These are phyloP conservation scores for Didymella pomorum DNA, from an alignment of 2,329 filamentous ascomycete genomes.

Conservation along the genomic window DNA sequence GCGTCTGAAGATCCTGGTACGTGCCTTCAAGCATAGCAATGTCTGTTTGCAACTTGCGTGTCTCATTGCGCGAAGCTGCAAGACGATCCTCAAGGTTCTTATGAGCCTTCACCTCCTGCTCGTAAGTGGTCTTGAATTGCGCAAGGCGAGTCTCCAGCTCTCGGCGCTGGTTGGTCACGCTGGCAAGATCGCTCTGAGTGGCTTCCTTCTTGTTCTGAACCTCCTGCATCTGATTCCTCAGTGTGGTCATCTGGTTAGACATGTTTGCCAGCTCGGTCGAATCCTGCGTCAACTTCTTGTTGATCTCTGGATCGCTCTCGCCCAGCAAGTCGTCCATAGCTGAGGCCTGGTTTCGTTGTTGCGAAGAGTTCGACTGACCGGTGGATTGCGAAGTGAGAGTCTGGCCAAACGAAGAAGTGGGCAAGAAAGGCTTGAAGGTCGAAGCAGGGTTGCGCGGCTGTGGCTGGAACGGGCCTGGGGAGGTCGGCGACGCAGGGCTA, in stretches of 20 bases:
- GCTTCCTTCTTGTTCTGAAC: slow-evolving; percentile 82
- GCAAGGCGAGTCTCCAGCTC: slow-evolving; percentile 90
- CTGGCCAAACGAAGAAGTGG: slow-evolving; percentile 90
- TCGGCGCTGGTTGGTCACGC: slow-evolving; percentile 84
- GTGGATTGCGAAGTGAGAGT: slow-evolving; percentile 79
- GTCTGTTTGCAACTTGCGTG: slow-evolving; percentile 82
- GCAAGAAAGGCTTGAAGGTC: slow-evolving; percentile 88
- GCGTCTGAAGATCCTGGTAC: slow-evolving; percentile 80
- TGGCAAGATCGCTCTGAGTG: slow-evolving; percentile 82
- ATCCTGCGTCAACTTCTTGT: slow-evolving; percentile 86
- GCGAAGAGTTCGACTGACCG: slow-evolving; percentile 63
- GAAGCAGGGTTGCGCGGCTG: slow-evolving; percentile 53
- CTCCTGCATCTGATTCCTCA: slow-evolving; percentile 94
- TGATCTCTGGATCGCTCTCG: slow-evolving; percentile 86
- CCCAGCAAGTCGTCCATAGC: slow-evolving; percentile 80
- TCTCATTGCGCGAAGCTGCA: slow-evolving; percentile 77
- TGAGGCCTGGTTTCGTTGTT: slow-evolving; percentile 54
- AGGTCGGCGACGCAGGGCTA: slow-evolving; percentile 61
- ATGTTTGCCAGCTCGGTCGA: slow-evolving; percentile 93
- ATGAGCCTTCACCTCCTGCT: slow-evolving; percentile 89
- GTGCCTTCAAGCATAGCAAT: slow-evolving; percentile 82
- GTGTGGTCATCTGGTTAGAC: slow-evolving; percentile 90
- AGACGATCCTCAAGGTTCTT: slow-evolving; percentile 86
- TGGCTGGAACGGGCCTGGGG: slow-evolving; percentile 60
- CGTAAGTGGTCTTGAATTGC: slow-evolving; percentile 86